phyloP scores from a whole-genome alignment of 176 grass and related monocot genomes.

The Eragrostis curvula region DNA sequence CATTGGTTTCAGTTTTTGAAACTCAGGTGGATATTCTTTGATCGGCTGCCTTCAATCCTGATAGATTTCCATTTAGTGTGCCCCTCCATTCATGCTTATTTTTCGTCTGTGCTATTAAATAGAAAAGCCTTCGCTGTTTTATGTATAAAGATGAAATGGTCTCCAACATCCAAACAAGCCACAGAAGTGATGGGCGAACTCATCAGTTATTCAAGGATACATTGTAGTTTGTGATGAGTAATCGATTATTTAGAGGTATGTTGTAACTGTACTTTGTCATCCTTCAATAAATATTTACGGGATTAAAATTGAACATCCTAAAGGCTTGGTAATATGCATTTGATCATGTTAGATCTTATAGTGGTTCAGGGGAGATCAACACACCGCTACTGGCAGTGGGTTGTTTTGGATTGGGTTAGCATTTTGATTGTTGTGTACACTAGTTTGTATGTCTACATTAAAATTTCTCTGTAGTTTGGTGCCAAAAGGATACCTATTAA shows the following conservation, averaged over 20 bases:
- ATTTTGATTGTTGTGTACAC: slow-evolving; percentile 4
- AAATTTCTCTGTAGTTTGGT: neutral
- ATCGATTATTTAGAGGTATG: neutral
- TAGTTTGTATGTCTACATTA: neutral
- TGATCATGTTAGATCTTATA: neutral
- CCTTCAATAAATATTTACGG: neutral
- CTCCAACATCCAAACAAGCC: neutral
- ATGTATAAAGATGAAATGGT: slow-evolving; percentile 18
- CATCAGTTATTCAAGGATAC: slow-evolving; percentile 22
- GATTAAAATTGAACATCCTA: neutral
- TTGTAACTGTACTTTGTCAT: neutral
- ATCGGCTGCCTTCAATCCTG: neutral
- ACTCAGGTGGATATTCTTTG: slow-evolving; percentile 10
- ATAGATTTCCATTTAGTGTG: neutral
- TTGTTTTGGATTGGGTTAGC: neutral
- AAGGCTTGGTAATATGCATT: slow-evolving; percentile 9
- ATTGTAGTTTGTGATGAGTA: neutral
- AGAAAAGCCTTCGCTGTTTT: slow-evolving; percentile 3
- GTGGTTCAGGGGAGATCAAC: neutral
- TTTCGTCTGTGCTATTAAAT: neutral
- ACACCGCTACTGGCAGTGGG: neutral
- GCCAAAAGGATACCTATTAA: neutral
- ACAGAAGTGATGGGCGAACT: neutral
- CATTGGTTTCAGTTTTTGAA: neutral
- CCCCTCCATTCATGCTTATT: neutral